Conservation (phyloP, 1,139 yeast genomes). For the Suhomyces kunorum region DNA sequence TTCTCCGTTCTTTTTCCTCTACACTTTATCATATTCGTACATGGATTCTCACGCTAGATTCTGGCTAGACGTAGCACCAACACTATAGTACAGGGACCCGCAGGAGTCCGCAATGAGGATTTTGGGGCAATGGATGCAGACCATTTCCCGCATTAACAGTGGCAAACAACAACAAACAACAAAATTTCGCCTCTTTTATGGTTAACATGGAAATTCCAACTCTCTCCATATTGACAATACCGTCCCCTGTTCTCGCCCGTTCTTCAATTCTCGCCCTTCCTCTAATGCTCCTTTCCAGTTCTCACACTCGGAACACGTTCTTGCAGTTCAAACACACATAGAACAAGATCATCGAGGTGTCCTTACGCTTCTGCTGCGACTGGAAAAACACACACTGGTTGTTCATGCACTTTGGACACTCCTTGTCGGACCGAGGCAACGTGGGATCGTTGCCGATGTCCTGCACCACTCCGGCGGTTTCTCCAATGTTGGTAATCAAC, state of each 20-base stretch:
- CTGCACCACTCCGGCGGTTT: slow-evolving; percentile 96
- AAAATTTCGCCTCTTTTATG: too few relatives aligned
- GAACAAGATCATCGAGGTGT: slow-evolving; percentile 92
- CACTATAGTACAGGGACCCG: slow-evolving; percentile 1
- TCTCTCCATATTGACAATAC: neutral
- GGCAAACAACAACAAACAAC: too few relatives aligned
- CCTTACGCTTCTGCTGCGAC: slow-evolving; percentile 90
- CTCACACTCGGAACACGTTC: slow-evolving; percentile 57
- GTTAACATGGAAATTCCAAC: too few relatives aligned
- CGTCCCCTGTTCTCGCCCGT: neutral
- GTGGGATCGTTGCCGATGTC: slow-evolving; percentile 97
- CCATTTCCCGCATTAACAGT: too few relatives aligned
- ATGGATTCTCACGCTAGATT: neutral
- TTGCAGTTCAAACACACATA: slow-evolving; percentile 90
- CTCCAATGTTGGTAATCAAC: slow-evolving; percentile 83
- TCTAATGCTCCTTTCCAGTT: too few relatives aligned
- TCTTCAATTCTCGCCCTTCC: neutral
- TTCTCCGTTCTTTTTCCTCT: too few relatives aligned
- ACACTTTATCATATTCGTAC: neutral
- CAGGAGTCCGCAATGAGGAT: too few relatives aligned
- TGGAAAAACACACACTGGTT: slow-evolving; percentile 95
- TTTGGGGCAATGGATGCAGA: too few relatives aligned
- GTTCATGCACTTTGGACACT: slow-evolving; percentile 86
- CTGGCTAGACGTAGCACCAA: neutral
- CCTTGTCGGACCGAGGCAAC: slow-evolving; percentile 88